Percentiles rank a stretch among this genome's conserved stretches.
Evolutionary conservation across 495 filamentous ascomycete genomes (phyloP).

Genomic region (Talaromyces proteolyticus): DNA sequence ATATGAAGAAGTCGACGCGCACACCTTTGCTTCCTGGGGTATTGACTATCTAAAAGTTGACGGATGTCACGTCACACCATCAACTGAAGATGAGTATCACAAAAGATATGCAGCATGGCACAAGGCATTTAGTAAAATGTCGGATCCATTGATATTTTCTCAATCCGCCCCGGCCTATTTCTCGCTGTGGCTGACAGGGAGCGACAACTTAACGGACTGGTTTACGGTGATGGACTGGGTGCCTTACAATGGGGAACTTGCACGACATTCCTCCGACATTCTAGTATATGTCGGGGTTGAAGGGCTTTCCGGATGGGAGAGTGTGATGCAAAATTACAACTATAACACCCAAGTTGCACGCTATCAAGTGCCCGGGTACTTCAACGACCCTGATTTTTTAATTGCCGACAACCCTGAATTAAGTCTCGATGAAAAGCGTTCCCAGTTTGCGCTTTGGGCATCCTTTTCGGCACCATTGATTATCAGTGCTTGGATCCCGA

Average conservation of each 20-base stretch:
- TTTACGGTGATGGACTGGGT: constrained; percentile 34
- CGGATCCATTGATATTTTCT: constrained; percentile 33
- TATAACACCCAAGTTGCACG: constrained; percentile 29
- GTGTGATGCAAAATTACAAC: constrained; percentile 35
- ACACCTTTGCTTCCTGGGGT: constrained; percentile 33
- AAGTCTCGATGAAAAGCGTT: constrained; percentile 26
- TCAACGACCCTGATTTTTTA: constrained; percentile 39
- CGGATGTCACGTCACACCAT: constrained; percentile 28
- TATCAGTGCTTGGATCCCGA: constrained; percentile 34
- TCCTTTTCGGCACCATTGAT: constrained; percentile 33
- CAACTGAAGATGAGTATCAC: constrained; percentile 25
- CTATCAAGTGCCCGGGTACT: constrained; percentile 37
- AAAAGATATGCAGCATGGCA: constrained; percentile 29
- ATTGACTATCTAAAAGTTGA: constrained; percentile 39
- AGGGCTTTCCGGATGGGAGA: constrained; percentile 20
- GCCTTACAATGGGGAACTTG: constrained; percentile 28
- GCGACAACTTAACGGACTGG: constrained; percentile 29
- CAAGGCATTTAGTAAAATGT: constrained; percentile 20
- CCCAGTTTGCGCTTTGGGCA: constrained; percentile 38
- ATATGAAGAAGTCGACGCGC: constrained; percentile 29
- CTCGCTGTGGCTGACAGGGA: constrained; percentile 7
- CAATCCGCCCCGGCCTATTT: constrained; percentile 39
- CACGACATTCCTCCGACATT: constrained; percentile 37
- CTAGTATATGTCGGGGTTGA: constrained; percentile 19
- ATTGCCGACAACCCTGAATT: constrained; percentile 33